These are phyloP conservation scores for Iris macrosiphon DNA, from an alignment of 106 monocot genomes.

Conservation along the genomic window DNA sequence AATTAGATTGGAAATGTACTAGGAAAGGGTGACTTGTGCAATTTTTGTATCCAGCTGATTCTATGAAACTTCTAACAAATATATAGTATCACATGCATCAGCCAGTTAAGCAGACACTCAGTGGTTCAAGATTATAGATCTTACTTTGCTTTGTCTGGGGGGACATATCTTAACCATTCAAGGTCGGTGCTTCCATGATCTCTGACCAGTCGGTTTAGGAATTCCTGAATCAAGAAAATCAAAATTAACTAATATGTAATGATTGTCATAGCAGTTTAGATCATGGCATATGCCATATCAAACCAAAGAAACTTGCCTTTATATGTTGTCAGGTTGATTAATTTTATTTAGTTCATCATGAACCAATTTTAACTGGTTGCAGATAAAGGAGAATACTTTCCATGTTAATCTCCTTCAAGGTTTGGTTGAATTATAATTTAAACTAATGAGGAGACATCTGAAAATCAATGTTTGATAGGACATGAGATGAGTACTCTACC, in stretches of 20 bases:
- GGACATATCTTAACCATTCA: constrained; percentile 24
- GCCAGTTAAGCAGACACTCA: not conserved
- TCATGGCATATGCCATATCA: constrained; percentile 1
- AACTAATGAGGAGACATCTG: no score
- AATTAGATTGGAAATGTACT: no score
- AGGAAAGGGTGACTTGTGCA: no score
- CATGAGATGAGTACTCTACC: no score
- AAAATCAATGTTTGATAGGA: no score
- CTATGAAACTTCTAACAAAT: no score
- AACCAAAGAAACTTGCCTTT: not conserved
- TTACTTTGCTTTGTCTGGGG: constrained; percentile 25
- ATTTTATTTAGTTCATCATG: not conserved
- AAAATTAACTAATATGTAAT: not conserved
- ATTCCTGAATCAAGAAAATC: constrained; percentile 11
- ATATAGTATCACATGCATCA: no score
- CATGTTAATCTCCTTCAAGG: no score
- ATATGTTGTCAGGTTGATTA: not conserved
- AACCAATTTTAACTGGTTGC: not conserved
- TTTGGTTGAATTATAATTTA: no score
- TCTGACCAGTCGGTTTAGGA: constrained; percentile 9
- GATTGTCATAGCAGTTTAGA: not conserved
- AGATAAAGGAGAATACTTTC: no score
- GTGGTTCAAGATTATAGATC: not conserved
- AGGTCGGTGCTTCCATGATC: constrained; percentile 26
- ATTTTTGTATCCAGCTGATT: no score